Evolutionary conservation across 495 filamentous ascomycete species (phyloP).

Genomic region (Penicillium samsonianum): DNA sequence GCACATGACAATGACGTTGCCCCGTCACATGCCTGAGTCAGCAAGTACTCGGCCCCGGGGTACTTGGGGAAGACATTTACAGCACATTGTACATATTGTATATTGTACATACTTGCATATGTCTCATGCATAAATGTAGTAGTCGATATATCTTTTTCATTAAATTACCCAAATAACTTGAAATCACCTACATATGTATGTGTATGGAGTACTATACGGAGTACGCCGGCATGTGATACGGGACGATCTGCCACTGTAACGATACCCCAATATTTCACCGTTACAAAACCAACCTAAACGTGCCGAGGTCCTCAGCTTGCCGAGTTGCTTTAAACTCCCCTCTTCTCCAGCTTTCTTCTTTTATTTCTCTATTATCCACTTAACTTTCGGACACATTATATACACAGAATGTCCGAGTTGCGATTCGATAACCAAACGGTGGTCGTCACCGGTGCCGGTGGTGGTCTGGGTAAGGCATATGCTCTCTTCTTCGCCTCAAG

Average conservation of each 20-base stretch:
- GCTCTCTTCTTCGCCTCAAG: constrained; percentile 87
- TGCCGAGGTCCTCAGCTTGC: constrained; percentile 48
- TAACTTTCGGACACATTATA: constrained; percentile 23
- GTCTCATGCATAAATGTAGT: not conserved
- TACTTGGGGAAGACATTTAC: too few relatives aligned
- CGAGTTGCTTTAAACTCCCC: constrained; percentile 42
- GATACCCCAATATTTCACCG: constrained; percentile 24
- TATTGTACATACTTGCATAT: not conserved
- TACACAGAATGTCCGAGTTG: constrained; percentile 69
- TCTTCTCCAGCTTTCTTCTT: constrained; percentile 28
- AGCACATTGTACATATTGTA: too few relatives aligned
- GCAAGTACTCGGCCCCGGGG: constrained; percentile 21
- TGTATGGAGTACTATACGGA: too few relatives aligned
- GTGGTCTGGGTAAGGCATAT: constrained; percentile 92
- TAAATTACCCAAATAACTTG: too few relatives aligned
- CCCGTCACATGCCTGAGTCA: constrained; percentile 41
- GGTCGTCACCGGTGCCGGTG: constrained; percentile 94
- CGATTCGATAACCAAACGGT: constrained; percentile 96
- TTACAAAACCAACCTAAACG: constrained; percentile 33
- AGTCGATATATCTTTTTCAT: too few relatives aligned
- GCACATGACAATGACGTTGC: constrained; percentile 31
- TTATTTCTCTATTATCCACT: constrained; percentile 21
- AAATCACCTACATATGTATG: too few relatives aligned
- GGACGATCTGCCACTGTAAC: constrained; percentile 33
- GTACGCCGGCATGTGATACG: constrained; percentile 44